These are phyloP conservation scores for Fraxinus angustifolia DNA, from an alignment of 305 asterid species.

Conservation along the genomic window DNA sequence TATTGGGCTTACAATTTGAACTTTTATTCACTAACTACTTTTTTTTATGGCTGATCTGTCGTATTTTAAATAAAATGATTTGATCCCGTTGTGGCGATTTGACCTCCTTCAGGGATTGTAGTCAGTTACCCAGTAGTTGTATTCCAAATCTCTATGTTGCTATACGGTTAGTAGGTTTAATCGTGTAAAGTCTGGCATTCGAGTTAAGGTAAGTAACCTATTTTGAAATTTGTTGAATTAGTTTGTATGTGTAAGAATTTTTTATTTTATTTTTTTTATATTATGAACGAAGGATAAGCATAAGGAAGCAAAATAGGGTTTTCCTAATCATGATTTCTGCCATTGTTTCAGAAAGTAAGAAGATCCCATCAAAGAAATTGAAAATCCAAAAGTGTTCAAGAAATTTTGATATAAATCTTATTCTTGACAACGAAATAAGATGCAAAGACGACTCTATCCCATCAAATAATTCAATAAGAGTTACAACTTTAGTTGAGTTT, in stretches of 20 bases:
- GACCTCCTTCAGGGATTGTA: not conserved
- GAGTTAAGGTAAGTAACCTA: not conserved
- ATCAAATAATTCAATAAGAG: not conserved
- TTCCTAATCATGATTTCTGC: not conserved
- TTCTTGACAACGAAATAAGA: not conserved
- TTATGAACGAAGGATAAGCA: not conserved
- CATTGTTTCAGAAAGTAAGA: not conserved
- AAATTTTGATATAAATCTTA: not conserved
- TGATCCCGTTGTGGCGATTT: not conserved
- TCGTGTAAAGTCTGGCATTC: not conserved
- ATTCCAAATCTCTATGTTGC: not conserved
- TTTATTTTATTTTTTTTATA: not conserved
- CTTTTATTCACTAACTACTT: not conserved
- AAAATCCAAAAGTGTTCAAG: not conserved
- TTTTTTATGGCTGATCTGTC: not conserved
- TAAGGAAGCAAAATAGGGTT: not conserved
- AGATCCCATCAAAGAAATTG: not conserved
- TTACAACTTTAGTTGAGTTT: not conserved
- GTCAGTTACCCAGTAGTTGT: not conserved
- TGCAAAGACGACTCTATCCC: not conserved
- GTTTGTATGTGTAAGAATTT: not conserved
- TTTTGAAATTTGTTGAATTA: not conserved
- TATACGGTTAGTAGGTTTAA: not conserved
- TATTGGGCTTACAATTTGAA: not conserved
- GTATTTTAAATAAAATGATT: not conserved